Evolutionary conservation across 2,329 filamentous ascomycete genomes (phyloP).

Genomic region (Dactylellina cionopaga): DNA sequence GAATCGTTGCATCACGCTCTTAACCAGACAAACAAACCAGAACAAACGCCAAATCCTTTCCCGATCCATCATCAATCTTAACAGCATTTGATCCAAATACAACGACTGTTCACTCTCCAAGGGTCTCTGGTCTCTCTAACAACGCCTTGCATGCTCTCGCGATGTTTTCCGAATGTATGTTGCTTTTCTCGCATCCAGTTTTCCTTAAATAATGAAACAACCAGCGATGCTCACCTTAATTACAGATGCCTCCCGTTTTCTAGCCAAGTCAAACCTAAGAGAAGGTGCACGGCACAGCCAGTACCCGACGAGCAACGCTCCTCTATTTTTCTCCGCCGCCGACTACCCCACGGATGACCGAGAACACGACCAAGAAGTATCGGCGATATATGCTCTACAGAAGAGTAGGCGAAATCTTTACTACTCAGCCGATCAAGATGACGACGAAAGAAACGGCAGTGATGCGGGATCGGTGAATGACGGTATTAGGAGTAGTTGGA

Average conservation of each 20-base stretch:
- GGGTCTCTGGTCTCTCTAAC: not conserved
- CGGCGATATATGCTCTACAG: slow-evolving; percentile 93
- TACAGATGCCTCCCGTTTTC: slow-evolving; percentile 91
- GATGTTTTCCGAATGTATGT: slow-evolving; percentile 93
- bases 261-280: slow-evolving; percentile 83
- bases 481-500: slow-evolving; percentile 74
- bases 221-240: not conserved
- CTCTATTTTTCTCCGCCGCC: slow-evolving; percentile 90
- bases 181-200: slow-evolving; percentile 46
- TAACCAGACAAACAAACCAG: too few species aligned
- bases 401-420: slow-evolving; percentile 85
- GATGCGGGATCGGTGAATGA: slow-evolving; percentile 56
- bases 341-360: slow-evolving; percentile 94
- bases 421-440: slow-evolving; percentile 70
- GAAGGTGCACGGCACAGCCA: slow-evolving; percentile 60
- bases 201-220: not conserved
- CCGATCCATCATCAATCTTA: too few species aligned
- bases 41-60: too few species aligned
- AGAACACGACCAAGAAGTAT: slow-evolving; percentile 87
- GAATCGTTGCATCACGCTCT: too few species aligned
- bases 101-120: not conserved
- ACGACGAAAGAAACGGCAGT: slow-evolving; percentile 62
- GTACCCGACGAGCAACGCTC: slow-evolving; percentile 65
- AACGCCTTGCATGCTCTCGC: slow-evolving; percentile 56
- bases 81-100: too few species aligned